Base-by-base conservation (phyloP, 2,329 filamentous ascomycete species). In the Talaromyces rugulosus region DNA sequence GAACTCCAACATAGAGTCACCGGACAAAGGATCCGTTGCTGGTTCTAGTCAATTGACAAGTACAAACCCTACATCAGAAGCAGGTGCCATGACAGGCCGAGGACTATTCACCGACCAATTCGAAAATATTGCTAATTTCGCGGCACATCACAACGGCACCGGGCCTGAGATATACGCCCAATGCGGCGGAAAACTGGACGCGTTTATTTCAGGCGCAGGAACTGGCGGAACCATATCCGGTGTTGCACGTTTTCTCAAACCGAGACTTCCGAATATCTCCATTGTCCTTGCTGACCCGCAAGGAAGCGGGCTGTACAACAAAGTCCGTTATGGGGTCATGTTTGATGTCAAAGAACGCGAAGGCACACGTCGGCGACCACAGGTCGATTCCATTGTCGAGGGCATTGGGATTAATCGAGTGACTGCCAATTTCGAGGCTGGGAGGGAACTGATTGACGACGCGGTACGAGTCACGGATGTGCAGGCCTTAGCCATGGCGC, bases 41-140 rank as follows among this genome's bases (percentile, higher is more conserved):
- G 59, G 36, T 14, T 28, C 58, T 1, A 58, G 47, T 27, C 62
- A 61, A 55, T 30, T 61, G 50, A 64, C 65, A 5, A 56, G 11
- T 14, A 65, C 67, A 12, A 68, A 69, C 27, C 64, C 67, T 18
- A 64, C 67, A 58, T 64, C 66, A 16, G 60, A 62, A 28, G 55
- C 68, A 4, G 62, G 61, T 36, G 65, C 67, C 12, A 85, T 86
- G 68, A 82, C 81, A 40, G 94, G 92, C 66, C 82, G 85, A 57
- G 95, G 95, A 27, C 93, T 96, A 77, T 99, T 98, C 73, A 92
- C 94, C 0, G 91, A 99, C 75, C 95, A 99, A 73, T 99, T 99
- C 72, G 95, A 99, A 78, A 94, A 90, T 30, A 81, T 86, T 57
- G 91, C 92, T 34, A 99, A 99, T 77, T 96, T 89, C 84, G 82